These are phyloP conservation scores for Tilletia indica DNA, from an alignment of 1,284 basidiomycete genomes.

Conservation along the genomic window DNA sequence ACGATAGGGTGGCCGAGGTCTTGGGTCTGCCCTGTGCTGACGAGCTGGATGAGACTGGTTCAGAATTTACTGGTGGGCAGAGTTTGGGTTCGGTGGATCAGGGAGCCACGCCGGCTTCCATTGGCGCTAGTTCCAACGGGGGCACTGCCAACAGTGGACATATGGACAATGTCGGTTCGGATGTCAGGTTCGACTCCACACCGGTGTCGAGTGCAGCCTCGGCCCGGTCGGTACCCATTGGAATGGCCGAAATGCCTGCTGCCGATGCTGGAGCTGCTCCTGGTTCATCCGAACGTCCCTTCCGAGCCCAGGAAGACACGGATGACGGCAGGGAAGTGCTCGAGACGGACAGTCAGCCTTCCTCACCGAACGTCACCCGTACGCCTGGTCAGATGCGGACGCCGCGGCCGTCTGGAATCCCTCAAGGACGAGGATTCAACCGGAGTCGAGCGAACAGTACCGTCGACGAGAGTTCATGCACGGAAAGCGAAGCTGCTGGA, in stretches of 20 bases:
- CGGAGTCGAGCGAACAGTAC: slow-evolving; percentile 26
- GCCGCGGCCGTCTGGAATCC: slow-evolving; percentile 31
- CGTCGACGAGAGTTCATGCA: slow-evolving; percentile 45
- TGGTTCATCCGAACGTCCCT: no score
- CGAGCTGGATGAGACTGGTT: slow-evolving; percentile 47
- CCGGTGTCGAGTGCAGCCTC: background rate
- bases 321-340: slow-evolving; percentile 14
- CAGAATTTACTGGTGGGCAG: background rate
- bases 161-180: background rate
- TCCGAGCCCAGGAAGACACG: background rate
- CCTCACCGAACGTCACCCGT: slow-evolving; percentile 21
- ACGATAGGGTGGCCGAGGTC: slow-evolving; percentile 27
- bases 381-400: slow-evolving; percentile 59
- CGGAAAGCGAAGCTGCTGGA: slow-evolving; percentile 35
- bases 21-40: slow-evolving; percentile 42
- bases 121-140: no score
- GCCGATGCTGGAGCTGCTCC: no score
- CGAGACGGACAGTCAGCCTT: slow-evolving; percentile 18
- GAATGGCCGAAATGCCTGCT: background rate
- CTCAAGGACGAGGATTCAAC: slow-evolving; percentile 69
- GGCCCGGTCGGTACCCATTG: background rate
- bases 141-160: no score
- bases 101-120: background rate
- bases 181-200: background rate
- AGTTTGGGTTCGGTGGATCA: background rate